These are phyloP conservation scores for Podospora comata DNA, from an alignment of 495 filamentous ascomycete genomes.

Conservation along the genomic window DNA sequence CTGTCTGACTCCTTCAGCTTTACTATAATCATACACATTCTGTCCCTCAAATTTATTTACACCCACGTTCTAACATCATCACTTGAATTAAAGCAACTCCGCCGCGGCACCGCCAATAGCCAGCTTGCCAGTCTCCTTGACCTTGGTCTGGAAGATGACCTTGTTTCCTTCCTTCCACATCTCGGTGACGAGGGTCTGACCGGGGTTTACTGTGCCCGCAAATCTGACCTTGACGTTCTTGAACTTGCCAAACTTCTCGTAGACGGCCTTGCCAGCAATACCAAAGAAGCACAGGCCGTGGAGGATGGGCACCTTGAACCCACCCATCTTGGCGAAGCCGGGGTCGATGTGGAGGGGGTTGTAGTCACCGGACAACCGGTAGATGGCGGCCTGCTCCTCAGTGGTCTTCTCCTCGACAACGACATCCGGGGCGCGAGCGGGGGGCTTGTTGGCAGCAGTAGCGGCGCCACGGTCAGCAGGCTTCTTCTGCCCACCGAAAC, in stretches of 20 bases:
- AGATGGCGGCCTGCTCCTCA: slow-evolving; percentile 92
- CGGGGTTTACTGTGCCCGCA: slow-evolving; percentile 86
- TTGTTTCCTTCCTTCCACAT: slow-evolving; percentile 96
- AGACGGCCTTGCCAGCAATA: slow-evolving; percentile 84
- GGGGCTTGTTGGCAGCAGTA: slow-evolving; percentile 74
- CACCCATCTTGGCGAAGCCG: slow-evolving; percentile 88
- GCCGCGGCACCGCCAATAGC: slow-evolving; percentile 85
- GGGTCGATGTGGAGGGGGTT: slow-evolving; percentile 93
- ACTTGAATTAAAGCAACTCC: slow-evolving; percentile 54
- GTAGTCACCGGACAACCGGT: slow-evolving; percentile 88
- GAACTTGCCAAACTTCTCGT: slow-evolving; percentile 76
- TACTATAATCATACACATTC: background rate
- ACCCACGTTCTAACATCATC: background rate
- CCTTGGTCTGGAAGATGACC: slow-evolving; percentile 88
- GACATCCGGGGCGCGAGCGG: slow-evolving; percentile 71
- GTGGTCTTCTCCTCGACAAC: slow-evolving; percentile 87
- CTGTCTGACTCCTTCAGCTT: background rate
- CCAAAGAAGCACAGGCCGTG: slow-evolving; percentile 97
- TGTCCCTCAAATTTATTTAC: background rate
- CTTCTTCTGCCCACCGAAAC: slow-evolving; percentile 85
- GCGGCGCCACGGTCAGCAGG: slow-evolving; percentile 72
- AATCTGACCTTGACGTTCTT: slow-evolving; percentile 97
- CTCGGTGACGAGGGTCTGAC: slow-evolving; percentile 92
- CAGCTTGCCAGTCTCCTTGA: slow-evolving; percentile 94
- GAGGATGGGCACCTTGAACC: slow-evolving; percentile 91